Evolutionary conservation across 768 basidiomycete species (phyloP).

Genomic region (Lyophyllum semitale): DNA sequence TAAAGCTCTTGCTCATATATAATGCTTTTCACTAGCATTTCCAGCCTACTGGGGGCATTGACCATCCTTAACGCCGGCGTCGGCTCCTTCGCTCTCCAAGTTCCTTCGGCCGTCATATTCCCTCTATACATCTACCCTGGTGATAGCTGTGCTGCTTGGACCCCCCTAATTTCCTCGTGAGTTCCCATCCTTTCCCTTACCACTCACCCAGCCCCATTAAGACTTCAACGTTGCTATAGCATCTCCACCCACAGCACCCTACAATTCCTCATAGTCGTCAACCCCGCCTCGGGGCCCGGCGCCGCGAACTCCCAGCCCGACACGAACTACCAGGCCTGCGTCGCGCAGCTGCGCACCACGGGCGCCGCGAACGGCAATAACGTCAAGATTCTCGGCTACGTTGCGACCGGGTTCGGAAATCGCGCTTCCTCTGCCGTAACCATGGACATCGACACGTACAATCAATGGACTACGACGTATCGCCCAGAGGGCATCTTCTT

Average conservation of each 20-base stretch:
- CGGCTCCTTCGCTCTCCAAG: slow-evolving; percentile 14
- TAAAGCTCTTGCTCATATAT: neutral
- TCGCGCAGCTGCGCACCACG: slow-evolving; percentile 17
- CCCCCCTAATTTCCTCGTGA: slow-evolving; percentile 25
- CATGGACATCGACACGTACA: slow-evolving; percentile 31
- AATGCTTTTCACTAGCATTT: neutral
- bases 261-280: slow-evolving; percentile 31
- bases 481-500: slow-evolving; percentile 36
- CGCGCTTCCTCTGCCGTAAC: slow-evolving; percentile 22
- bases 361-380: slow-evolving; percentile 18
- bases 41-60: neutral
- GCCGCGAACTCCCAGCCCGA: slow-evolving; percentile 26
- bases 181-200: neutral
- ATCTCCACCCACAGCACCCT: slow-evolving; percentile 26
- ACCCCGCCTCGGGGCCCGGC: slow-evolving; percentile 34
- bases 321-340: slow-evolving; percentile 29
- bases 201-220: neutral
- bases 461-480: slow-evolving; percentile 29
- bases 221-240: slow-evolving; percentile 10
- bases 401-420: slow-evolving; percentile 23
- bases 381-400: slow-evolving; percentile 34
- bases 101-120: slow-evolving; percentile 28
- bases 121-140: slow-evolving; percentile 34
- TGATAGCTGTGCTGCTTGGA: slow-evolving; percentile 25
- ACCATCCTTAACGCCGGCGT: slow-evolving; percentile 7